Evolutionary conservation across 2,329 filamentous ascomycete genomes (phyloP).

Genomic region (Cladophialophora immunda): DNA sequence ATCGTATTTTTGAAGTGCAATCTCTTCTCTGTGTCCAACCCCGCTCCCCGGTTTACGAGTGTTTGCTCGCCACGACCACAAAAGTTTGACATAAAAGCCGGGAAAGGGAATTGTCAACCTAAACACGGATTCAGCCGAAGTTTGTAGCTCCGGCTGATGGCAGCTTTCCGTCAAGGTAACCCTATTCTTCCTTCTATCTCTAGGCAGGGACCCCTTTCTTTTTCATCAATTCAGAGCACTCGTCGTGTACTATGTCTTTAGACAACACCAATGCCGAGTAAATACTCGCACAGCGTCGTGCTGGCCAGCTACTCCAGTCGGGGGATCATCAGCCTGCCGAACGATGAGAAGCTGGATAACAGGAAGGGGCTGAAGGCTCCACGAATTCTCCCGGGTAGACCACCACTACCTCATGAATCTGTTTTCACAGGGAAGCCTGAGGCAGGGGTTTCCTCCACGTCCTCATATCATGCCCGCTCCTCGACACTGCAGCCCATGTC

Average conservation of each 20-base stretch:
- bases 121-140: slow-evolving; percentile 5
- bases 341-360: slow-evolving; percentile 28
- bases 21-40: not conserved
- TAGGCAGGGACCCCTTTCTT: not conserved
- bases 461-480: not conserved
- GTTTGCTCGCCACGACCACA: not conserved
- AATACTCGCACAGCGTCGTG: slow-evolving; percentile 41
- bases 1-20: not conserved
- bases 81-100: not conserved
- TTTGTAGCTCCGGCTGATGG: not conserved
- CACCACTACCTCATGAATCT: slow-evolving; percentile 1
- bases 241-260: slow-evolving; percentile 11
- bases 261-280: slow-evolving; percentile 36
- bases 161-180: not conserved
- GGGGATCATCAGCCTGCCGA: slow-evolving; percentile 31
- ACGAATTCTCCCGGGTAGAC: not conserved
- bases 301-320: slow-evolving; percentile 38
- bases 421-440: not conserved
- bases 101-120: not conserved
- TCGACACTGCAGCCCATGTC: not conserved
- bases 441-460: not conserved
- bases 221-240: not conserved
- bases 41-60: not conserved
- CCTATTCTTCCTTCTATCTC: not conserved
- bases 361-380: not conserved